A percentile compares a stretch with the other conserved stretches of the same genome.
Conservation (phyloP, 2,329 filamentous ascomycete genomes). For the Teratosphaeria destructans region DNA sequence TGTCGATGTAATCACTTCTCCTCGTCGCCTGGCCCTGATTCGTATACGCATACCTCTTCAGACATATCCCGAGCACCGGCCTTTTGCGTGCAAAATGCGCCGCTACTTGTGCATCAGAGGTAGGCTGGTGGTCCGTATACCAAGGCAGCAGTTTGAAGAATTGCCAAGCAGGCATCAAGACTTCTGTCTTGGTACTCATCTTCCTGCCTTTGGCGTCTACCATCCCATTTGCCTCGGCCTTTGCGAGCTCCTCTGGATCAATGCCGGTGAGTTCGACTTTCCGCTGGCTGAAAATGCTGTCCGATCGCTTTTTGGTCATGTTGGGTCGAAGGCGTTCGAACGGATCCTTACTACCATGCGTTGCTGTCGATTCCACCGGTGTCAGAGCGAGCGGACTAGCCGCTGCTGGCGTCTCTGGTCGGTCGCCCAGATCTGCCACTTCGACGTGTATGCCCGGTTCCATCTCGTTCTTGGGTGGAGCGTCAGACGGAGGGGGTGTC, state of each 20-base stretch:
- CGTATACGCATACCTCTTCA: conserved; percentile 79
- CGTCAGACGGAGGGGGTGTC: conserved; percentile 18
- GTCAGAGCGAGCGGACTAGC: conserved; percentile 12
- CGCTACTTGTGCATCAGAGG: conserved; percentile 70
- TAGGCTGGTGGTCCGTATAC: conserved; percentile 62
- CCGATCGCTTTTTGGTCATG: conserved; percentile 31
- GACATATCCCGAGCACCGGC: conserved; percentile 81
- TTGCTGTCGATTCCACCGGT: conserved; percentile 9
- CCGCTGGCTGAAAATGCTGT: conserved; percentile 41
- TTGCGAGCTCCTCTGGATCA: conserved; percentile 32
- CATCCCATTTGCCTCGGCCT: conserved; percentile 24
- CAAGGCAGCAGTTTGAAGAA: conserved; percentile 92
- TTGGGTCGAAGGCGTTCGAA: conserved; percentile 25
- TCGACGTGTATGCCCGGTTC: conserved; percentile 32
- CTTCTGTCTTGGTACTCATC: conserved; percentile 53
- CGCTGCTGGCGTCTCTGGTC: conserved; percentile 22
- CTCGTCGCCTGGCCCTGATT: conserved; percentile 57
- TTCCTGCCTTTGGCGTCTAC: conserved; percentile 14
- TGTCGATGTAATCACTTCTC: conserved; percentile 78
- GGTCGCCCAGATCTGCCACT: conserved; percentile 28
- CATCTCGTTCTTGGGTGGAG: conserved; percentile 12
- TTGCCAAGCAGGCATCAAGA: conserved; percentile 94
- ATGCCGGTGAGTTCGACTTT: conserved; percentile 23
- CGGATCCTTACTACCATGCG: conserved; percentile 17
- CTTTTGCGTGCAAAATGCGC: conserved; percentile 72